Evolutionary conservation across 768 basidiomycete species (phyloP).

Genomic region (Termitomyces sp.): DNA sequence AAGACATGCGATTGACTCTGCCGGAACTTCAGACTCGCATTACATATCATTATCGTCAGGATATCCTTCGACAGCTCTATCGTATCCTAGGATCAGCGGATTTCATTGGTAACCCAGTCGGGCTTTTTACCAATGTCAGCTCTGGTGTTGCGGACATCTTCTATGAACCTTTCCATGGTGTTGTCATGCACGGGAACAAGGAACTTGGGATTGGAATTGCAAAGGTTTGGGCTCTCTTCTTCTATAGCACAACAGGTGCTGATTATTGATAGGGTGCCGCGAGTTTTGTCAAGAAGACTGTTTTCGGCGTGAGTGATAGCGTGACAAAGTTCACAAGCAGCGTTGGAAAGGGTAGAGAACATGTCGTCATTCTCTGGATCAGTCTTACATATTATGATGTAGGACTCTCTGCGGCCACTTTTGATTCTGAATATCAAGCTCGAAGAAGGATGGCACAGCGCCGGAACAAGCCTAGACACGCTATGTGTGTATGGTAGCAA

Average conservation of each 20-base stretch:
- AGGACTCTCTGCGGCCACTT: slow-evolving; percentile 95
- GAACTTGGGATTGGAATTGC: slow-evolving; percentile 94
- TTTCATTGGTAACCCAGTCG: slow-evolving; percentile 94
- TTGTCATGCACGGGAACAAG: slow-evolving; percentile 93
- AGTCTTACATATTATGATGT: neutral
- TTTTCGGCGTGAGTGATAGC: slow-evolving; percentile 94
- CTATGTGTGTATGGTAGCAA: slow-evolving; percentile 59
- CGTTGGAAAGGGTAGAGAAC: slow-evolving; percentile 79
- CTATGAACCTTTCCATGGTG: slow-evolving; percentile 96
- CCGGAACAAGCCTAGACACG: slow-evolving; percentile 93
- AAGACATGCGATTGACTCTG: slow-evolving; percentile 86
- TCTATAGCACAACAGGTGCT: neutral
- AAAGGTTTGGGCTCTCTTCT: slow-evolving; percentile 49
- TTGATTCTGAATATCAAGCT: slow-evolving; percentile 94
- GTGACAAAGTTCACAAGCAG: slow-evolving; percentile 98
- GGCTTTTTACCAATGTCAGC: slow-evolving; percentile 96
- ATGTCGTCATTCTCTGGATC: neutral
- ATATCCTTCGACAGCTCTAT: slow-evolving; percentile 90
- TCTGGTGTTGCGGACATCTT: slow-evolving; percentile 98
- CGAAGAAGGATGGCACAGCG: slow-evolving; percentile 84
- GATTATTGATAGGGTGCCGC: slow-evolving; percentile 71
- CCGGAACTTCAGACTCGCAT: slow-evolving; percentile 85
- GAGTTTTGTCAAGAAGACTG: slow-evolving; percentile 98
- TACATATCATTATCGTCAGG: slow-evolving; percentile 89
- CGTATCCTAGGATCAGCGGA: slow-evolving; percentile 98